A percentile compares a stretch with the other conserved stretches of the same genome.
These are phyloP conservation scores for Aspergillus ochraceoroseus DNA, from an alignment of 2,329 filamentous ascomycete genomes.

Conservation along the genomic window DNA sequence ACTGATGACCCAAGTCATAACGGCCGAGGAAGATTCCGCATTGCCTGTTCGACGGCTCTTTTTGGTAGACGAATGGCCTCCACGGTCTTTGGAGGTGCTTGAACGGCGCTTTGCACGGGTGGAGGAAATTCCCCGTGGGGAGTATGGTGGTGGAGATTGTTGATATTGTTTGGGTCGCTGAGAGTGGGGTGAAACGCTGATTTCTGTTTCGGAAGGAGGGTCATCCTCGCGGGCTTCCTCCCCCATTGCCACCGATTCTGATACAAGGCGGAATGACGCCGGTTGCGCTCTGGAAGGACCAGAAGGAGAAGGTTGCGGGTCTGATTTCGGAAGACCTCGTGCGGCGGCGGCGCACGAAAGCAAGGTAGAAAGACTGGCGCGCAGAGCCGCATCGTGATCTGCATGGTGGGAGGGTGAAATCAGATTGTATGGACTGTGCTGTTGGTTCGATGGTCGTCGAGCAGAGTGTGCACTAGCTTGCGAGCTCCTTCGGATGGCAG, in stretches of 20 bases:
- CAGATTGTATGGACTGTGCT: constrained; percentile 60
- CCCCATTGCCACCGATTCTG: constrained; percentile 56
- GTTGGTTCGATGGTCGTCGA: constrained; percentile 36
- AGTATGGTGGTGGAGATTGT: constrained; percentile 22
- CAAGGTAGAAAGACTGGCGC: constrained; percentile 88
- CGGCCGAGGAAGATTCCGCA: constrained; percentile 41
- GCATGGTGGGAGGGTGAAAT: constrained; percentile 71
- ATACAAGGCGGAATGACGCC: constrained; percentile 54
- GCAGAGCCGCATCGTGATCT: constrained; percentile 87
- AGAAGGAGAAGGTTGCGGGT: constrained; percentile 27
- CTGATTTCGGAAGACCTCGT: constrained; percentile 66
- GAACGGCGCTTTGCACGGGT: constrained; percentile 32
- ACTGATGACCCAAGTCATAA: constrained; percentile 62
- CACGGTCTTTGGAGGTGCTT: constrained; percentile 39
- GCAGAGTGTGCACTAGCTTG: constrained; percentile 31
- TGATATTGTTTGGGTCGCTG: constrained; percentile 24
- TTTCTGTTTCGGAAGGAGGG: constrained; percentile 18
- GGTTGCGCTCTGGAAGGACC: constrained; percentile 42
- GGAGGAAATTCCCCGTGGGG: constrained; percentile 12
- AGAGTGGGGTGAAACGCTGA: constrained; percentile 19
- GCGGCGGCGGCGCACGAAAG: constrained; percentile 93
- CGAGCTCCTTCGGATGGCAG: constrained; percentile 39
- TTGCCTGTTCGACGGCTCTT: constrained; percentile 33
- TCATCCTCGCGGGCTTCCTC: constrained; percentile 33
- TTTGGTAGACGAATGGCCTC: constrained; percentile 29